phyloP scores from a whole-genome alignment of 140 eudicot genomes.

The Erigeron philadelphicus region DNA sequence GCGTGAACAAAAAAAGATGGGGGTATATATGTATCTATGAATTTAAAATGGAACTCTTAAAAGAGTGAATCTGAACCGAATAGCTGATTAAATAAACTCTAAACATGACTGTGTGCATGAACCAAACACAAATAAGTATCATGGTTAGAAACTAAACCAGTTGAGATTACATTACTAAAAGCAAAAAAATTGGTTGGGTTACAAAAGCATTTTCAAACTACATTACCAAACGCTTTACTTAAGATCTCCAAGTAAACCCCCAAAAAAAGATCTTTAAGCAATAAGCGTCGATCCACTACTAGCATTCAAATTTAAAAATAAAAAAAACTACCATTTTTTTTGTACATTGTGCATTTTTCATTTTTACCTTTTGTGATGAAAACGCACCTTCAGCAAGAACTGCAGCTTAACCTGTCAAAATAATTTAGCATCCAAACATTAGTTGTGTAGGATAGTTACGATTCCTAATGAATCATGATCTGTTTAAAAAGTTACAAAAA shows the following conservation, averaged over 20 bases:
- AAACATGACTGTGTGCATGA: too few species aligned
- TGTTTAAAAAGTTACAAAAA: not conserved
- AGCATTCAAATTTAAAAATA: not conserved
- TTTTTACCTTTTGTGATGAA: constrained; percentile 67
- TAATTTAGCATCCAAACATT: not conserved
- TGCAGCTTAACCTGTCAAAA: constrained; percentile 84
- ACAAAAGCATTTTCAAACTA: constrained; percentile 12
- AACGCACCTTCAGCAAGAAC: constrained; percentile 86
- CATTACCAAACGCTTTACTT: constrained; percentile 29
- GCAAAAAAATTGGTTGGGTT: not conserved
- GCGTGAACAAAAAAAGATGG: constrained; percentile 24
- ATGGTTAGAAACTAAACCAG: not conserved
- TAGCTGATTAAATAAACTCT: not conserved
- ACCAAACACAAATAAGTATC: too few species aligned
- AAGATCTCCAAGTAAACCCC: constrained; percentile 47
- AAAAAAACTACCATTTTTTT: constrained; percentile 17
- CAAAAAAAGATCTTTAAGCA: constrained; percentile 52
- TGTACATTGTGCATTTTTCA: not conserved
- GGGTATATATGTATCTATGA: not conserved
- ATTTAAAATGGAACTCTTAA: not conserved
- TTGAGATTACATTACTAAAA: not conserved
- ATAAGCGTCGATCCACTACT: not conserved
- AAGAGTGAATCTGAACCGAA: not conserved
- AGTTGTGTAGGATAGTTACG: too few species aligned
- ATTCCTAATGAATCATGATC: not conserved